phyloP scores from a whole-genome alignment of 768 basidiomycete species.

The Leccinellum luteum region DNA sequence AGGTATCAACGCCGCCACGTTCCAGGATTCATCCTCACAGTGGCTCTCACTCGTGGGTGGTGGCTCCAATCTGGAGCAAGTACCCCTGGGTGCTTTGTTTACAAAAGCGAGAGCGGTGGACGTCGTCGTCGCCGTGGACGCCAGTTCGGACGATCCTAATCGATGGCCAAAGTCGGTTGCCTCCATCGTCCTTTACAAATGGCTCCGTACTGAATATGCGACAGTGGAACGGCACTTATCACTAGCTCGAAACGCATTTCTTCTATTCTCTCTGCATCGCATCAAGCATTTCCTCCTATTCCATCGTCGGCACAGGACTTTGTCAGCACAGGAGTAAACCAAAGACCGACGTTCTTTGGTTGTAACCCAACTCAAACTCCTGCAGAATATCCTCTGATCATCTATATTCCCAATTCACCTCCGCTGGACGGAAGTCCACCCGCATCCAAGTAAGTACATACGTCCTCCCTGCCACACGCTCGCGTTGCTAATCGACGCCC shows the following conservation, averaged over 20 bases:
- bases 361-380: constrained; percentile 54
- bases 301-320: constrained; percentile 52
- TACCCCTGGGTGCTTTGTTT: constrained; percentile 70
- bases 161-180: constrained; percentile 65
- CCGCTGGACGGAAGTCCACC: constrained; percentile 59
- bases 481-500: background rate
- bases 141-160: constrained; percentile 53
- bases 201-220: background rate
- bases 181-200: background rate
- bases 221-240: constrained; percentile 54
- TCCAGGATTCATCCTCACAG: constrained; percentile 48
- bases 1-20: constrained; percentile 47
- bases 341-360: constrained; percentile 77
- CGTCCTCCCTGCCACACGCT: constrained; percentile 3
- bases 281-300: constrained; percentile 64
- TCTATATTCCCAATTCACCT: constrained; percentile 79
- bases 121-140: constrained; percentile 74
- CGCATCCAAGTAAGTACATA: constrained; percentile 53
- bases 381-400: constrained; percentile 61
- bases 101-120: constrained; percentile 69
- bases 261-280: constrained; percentile 44
- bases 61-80: constrained; percentile 63
- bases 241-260: constrained; percentile 43
- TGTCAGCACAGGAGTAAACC: constrained; percentile 57
- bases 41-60: constrained; percentile 72